Evolutionary conservation across 108 stramenopile genomes (phyloP).

Genomic region (Nitzschia sp.): DNA sequence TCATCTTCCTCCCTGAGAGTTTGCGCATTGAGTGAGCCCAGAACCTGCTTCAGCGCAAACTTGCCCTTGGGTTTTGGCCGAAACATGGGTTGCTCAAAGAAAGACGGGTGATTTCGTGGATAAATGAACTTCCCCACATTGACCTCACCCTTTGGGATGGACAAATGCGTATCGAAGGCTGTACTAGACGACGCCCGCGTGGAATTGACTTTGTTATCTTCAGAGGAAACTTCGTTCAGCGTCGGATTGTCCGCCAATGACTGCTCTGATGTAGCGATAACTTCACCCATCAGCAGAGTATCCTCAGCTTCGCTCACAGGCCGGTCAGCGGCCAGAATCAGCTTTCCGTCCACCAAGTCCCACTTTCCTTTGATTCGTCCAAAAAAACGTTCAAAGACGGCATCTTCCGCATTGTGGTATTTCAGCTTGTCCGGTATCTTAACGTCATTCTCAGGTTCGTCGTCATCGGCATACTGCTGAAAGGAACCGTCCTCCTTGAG

Average conservation of each 20-base stretch:
- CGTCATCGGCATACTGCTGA: conserved; percentile 54
- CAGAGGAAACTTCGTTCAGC: conserved; percentile 9
- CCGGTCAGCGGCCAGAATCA: conserved; percentile 82
- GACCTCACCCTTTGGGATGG: conserved; percentile 75
- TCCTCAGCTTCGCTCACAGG: conserved; percentile 44
- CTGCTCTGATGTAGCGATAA: conserved; percentile 54
- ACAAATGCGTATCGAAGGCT: conserved; percentile 60
- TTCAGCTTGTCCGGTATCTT: conserved; percentile 22
- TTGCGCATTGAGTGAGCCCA: conserved; percentile 63
- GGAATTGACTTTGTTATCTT: conserved; percentile 10
- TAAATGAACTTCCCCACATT: conserved; percentile 66
- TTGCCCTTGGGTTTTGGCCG: conserved; percentile 53
- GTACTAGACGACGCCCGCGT: not conserved
- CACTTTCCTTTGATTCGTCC: conserved; percentile 62
- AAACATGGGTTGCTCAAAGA: conserved; percentile 82
- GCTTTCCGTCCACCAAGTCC: conserved; percentile 75
- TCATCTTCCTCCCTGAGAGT: conserved; percentile 38
- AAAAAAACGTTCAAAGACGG: conserved; percentile 38
- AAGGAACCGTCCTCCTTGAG: conserved; percentile 80
- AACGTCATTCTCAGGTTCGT: not conserved
- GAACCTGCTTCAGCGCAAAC: conserved; percentile 71
- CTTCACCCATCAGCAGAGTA: conserved; percentile 71
- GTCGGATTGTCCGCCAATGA: conserved; percentile 55
- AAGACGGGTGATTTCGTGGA: conserved; percentile 72
- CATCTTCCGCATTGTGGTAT: conserved; percentile 35